Percentiles rank a stretch among this genome's conserved stretches.
phyloP scores from a whole-genome alignment of 306 rosid species.

The Cicer bijugum region DNA sequence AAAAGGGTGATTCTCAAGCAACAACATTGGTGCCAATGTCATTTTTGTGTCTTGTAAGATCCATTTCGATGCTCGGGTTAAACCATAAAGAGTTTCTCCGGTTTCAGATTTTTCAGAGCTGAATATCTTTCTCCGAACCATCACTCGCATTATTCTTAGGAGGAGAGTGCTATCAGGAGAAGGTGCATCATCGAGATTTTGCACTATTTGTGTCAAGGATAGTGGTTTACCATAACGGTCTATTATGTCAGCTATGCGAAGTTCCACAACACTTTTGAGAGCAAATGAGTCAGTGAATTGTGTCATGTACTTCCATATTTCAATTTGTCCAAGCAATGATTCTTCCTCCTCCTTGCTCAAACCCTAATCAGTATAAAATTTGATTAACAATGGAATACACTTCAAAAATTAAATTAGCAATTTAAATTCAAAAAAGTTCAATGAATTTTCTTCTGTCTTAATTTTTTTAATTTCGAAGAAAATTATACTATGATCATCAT shows the following conservation, averaged over 20 bases:
- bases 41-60: slow-evolving; percentile 49
- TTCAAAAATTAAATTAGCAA: too few relatives aligned
- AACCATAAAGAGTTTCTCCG: slow-evolving; percentile 47
- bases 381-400: neutral
- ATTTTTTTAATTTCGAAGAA: too few relatives aligned
- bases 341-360: slow-evolving; percentile 47
- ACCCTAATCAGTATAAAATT: slow-evolving; percentile 14
- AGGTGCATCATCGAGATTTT: slow-evolving; percentile 45
- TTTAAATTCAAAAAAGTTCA: too few relatives aligned
- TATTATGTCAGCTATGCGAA: slow-evolving; percentile 52
- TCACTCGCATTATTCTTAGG: slow-evolving; percentile 47
- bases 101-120: slow-evolving; percentile 34
- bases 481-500: too few relatives aligned
- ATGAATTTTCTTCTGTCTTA: too few relatives aligned
- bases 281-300: slow-evolving; percentile 51
- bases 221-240: slow-evolving; percentile 49
- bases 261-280: slow-evolving; percentile 47
- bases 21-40: slow-evolving; percentile 50
- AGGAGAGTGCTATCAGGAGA: slow-evolving; percentile 46
- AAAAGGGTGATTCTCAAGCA: slow-evolving; percentile 53
- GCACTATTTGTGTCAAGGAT: slow-evolving; percentile 42
- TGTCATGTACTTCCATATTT: slow-evolving; percentile 53
- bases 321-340: slow-evolving; percentile 49
- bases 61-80: slow-evolving; percentile 51
- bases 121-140: slow-evolving; percentile 54